These are phyloP conservation scores for Millerozyma miso DNA, from an alignment of 805 yeast genomes.

Conservation along the genomic window DNA sequence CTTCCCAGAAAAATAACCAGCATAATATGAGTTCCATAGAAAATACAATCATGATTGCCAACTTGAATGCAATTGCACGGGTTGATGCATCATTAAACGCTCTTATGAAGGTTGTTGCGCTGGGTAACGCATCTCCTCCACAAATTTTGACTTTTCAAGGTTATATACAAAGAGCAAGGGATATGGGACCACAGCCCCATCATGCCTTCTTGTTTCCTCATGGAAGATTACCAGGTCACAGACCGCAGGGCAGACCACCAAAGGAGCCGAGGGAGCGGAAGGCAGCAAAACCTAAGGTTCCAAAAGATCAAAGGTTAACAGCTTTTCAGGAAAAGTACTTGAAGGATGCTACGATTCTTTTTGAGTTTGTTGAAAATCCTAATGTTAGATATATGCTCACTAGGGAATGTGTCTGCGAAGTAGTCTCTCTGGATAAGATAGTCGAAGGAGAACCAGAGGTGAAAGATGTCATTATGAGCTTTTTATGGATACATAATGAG, in stretches of 20 bases:
- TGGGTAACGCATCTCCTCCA: conserved; percentile 67
- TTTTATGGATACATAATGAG: conserved; percentile 48
- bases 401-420: conserved; percentile 69
- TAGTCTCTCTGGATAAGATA: conserved; percentile 24
- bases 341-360: conserved; percentile 66
- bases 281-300: conserved; percentile 13
- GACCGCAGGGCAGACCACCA: conserved; percentile 16
- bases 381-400: conserved; percentile 73
- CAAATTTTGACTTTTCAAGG: conserved; percentile 78
- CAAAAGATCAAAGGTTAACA: conserved; percentile 57
- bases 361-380: conserved; percentile 81
- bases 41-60: conserved; percentile 78
- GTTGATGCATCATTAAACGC: conserved; percentile 61
- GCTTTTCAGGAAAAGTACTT: conserved; percentile 74
- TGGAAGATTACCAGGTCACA: conserved; percentile 11
- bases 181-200: conserved; percentile 58
- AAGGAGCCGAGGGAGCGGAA: conserved; percentile 12
- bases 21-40: conserved; percentile 52
- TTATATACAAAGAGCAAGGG: conserved; percentile 73
- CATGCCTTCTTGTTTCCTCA: conserved; percentile 27
- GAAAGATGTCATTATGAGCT: conserved; percentile 45
- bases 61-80: conserved; percentile 78
- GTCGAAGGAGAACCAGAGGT: conserved; percentile 15
- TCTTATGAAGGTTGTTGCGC: conserved; percentile 82
- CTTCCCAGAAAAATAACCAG: conserved; percentile 18